phyloP scores from a whole-genome alignment of 2,329 filamentous ascomycete genomes.

The Ophiocordyceps unilateralis region DNA sequence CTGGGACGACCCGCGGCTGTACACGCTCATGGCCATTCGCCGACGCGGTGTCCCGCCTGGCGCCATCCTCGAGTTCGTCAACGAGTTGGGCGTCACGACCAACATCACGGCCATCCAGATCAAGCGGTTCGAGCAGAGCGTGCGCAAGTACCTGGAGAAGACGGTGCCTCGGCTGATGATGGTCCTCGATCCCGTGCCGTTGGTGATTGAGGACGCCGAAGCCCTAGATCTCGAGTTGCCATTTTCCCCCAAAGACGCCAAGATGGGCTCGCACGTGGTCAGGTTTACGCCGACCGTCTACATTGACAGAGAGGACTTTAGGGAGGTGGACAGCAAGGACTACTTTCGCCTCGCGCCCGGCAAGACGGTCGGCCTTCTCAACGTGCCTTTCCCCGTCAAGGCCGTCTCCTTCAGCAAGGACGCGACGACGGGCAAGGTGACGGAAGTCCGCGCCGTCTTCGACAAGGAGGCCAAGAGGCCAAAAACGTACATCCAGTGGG shows the following conservation, averaged over 20 bases:
- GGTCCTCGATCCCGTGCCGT: slow-evolving; percentile 67
- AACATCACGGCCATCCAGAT: slow-evolving; percentile 64
- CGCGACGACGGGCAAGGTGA: slow-evolving; percentile 43
- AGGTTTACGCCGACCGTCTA: slow-evolving; percentile 63
- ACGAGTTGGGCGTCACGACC: slow-evolving; percentile 82
- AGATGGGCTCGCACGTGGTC: slow-evolving; percentile 42
- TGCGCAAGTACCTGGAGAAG: slow-evolving; percentile 73
- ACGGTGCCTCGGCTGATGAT: slow-evolving; percentile 83
- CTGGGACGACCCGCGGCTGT: slow-evolving; percentile 85
- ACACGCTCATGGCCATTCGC: slow-evolving; percentile 69
- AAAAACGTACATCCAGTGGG: slow-evolving; percentile 86
- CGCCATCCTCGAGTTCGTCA: slow-evolving; percentile 76
- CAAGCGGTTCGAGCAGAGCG: slow-evolving; percentile 65
- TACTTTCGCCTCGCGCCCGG: slow-evolving; percentile 70
- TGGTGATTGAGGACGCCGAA: slow-evolving; percentile 65
- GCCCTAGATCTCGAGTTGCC: slow-evolving; percentile 47
- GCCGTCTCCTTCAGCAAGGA: slow-evolving; percentile 56
- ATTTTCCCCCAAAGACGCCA: slow-evolving; percentile 67
- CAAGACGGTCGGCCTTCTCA: slow-evolving; percentile 59
- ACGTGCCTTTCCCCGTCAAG: slow-evolving; percentile 53
- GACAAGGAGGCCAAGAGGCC: slow-evolving; percentile 56
- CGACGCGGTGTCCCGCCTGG: slow-evolving; percentile 76
- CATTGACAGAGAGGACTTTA: slow-evolving; percentile 71
- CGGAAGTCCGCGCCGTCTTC: slow-evolving; percentile 42
- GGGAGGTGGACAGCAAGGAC: slow-evolving; percentile 54